Conservation (phyloP, 2,329 filamentous ascomycete species). For the Botrytis elliptica region DNA sequence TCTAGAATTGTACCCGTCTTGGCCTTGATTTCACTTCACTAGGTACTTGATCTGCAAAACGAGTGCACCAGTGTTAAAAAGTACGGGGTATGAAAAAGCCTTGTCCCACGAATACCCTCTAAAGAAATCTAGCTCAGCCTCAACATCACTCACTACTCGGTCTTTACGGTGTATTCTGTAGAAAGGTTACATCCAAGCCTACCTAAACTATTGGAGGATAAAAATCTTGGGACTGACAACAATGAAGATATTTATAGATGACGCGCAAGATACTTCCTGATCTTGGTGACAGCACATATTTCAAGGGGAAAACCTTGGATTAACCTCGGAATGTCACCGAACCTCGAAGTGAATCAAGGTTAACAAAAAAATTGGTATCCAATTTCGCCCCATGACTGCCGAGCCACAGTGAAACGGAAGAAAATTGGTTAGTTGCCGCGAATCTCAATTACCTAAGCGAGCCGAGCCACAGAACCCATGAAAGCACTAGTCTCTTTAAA, state of each 20-base stretch:
- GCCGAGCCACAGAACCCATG: neutral
- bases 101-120: neutral
- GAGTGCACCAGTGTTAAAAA: neutral
- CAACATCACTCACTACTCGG: neutral
- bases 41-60: neutral
- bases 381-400: neutral
- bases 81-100: neutral
- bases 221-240: neutral
- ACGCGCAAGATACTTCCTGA: slow-evolving; percentile 1
- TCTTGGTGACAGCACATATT: neutral
- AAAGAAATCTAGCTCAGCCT: neutral
- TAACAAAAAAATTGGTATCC: neutral
- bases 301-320: neutral
- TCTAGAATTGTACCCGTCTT: neutral
- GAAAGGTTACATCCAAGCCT: neutral
- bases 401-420: neutral
- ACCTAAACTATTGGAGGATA: neutral
- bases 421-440: neutral
- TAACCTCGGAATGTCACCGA: neutral
- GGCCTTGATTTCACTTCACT: neutral
- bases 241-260: slow-evolving; percentile 1
- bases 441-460: neutral
- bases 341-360: neutral
- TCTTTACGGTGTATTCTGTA: neutral
- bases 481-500: neutral